Percentiles rank a stretch among this genome's conserved stretches.
Conservation (phyloP, 2,329 filamentous ascomycete species). For the Colletotrichum higginsianum region DNA sequence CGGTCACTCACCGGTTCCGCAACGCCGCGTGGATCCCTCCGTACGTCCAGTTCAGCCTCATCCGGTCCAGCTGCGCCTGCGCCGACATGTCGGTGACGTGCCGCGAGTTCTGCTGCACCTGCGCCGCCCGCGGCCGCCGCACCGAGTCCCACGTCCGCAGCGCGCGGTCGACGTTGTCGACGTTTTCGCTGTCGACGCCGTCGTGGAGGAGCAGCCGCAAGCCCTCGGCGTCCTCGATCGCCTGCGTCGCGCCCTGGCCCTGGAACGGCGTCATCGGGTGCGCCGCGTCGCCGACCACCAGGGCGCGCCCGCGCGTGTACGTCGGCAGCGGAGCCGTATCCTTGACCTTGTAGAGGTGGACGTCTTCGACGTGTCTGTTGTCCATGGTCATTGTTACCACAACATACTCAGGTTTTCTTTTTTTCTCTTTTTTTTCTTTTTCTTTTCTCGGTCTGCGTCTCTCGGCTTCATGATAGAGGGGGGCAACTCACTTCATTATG, state of each 20-base stretch:
- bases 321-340: conserved; percentile 57
- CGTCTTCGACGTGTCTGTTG: conserved; percentile 19
- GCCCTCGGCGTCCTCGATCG: conserved; percentile 36
- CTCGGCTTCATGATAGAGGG: too few relatives aligned
- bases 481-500: conserved; percentile 26
- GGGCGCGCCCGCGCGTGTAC: conserved; percentile 49
- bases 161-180: background rate
- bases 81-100: conserved; percentile 31
- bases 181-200: background rate
- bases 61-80: conserved; percentile 34
- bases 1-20: conserved; percentile 8
- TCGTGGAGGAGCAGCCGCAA: conserved; percentile 33
- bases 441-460: background rate
- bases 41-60: conserved; percentile 38
- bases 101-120: conserved; percentile 39
- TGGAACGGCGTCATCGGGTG: conserved; percentile 41
- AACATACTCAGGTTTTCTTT: too few relatives aligned
- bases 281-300: conserved; percentile 39
- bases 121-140: conserved; percentile 34
- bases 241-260: conserved; percentile 36
- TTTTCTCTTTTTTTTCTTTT: background rate
- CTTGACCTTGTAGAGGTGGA: conserved; percentile 29
- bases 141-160: conserved; percentile 36
- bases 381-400: too few relatives aligned
- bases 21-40: conserved; percentile 34